Base-by-base conservation (phyloP, 306 rosid species). In the Fagus sylvatica region DNA sequence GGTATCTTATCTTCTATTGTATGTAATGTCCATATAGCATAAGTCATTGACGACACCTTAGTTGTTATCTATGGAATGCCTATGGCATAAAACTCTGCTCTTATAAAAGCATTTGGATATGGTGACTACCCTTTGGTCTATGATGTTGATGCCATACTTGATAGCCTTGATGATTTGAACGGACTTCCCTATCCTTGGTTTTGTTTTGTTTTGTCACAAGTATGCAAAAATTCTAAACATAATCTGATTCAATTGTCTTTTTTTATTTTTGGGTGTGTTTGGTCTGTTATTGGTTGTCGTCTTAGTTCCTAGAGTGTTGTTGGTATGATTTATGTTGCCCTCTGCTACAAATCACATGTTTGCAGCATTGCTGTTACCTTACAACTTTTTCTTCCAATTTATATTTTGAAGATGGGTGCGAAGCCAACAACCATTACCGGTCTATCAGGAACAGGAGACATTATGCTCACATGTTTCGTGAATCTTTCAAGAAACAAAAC, bases 381-480 rank as follows among this genome's bases (percentile, higher is more conserved):
- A 80, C 79, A 46, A 46, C 9, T 8, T 78, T 78, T 71, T 30
- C 30, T 64, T 64, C 41, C 66, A 67, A 65, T 78, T 73, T 65
- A 81, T 76, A 22, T 81, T 78, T 51, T 84, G 87, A 83, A 94
- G 97, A 94, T 90, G 97, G 97, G 98, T n/a, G 97, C 93, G 4
- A 92, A 90, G 87, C 90, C 97, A 0, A 81, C 98, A 11, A 92
- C 97, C 48, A 88, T 94, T 70, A 94, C 97, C 6, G 97, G 98
- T 33, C 90, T 94, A 61, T 90, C 98, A 41, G 97, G 97, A 76
- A 92, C 93, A 0, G 97, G 97, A 81, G 97, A 94, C 84, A 92
- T 92, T 73, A 94, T 92, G 97, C 98, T 92, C 71, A 94, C 95
- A 28, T 94, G 97, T 68, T 90, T 94, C 40, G 98, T 94, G 68